These are phyloP conservation scores for Amaranthus tricolor DNA, from an alignment of 179 eudicot species.

Conservation along the genomic window DNA sequence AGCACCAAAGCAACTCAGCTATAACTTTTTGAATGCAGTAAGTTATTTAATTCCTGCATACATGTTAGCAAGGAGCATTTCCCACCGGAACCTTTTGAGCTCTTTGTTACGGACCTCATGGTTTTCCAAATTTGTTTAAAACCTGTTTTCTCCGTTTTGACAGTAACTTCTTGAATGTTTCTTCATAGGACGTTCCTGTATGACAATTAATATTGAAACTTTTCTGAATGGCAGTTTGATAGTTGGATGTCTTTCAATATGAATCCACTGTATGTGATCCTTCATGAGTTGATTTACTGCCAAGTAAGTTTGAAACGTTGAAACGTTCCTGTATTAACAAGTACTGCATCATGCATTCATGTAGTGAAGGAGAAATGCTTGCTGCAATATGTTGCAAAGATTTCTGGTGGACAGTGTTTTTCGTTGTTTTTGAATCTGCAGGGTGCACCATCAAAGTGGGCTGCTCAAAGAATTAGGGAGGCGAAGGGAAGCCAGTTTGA, in stretches of 20 bases:
- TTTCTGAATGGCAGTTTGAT: constrained; percentile 61
- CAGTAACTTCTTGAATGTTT: background rate
- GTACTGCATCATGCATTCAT: background rate
- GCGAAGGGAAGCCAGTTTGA: constrained; percentile 59
- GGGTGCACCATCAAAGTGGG: constrained; percentile 93
- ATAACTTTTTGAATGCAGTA: constrained; percentile 79
- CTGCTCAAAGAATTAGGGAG: constrained; percentile 75
- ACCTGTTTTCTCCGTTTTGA: no score
- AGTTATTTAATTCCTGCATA: constrained; percentile 22
- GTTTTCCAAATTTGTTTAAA: no score
- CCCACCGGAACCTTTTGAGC: no score
- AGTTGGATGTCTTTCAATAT: constrained; percentile 66
- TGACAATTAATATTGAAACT: background rate
- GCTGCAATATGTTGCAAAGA: background rate
- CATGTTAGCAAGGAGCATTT: no score
- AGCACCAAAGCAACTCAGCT: constrained; percentile 70
- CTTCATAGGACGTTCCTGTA: background rate
- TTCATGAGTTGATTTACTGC: constrained; percentile 92
- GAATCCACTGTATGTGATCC: constrained; percentile 81
- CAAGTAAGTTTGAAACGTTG: constrained; percentile 45
- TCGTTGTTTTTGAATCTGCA: constrained; percentile 25
- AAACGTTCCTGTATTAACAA: background rate
- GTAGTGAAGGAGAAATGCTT: constrained; percentile 4
- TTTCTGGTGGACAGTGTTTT: background rate
- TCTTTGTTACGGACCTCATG: no score